Conservation (phyloP, 768 basidiomycete species). For the Hericium erinaceus region DNA sequence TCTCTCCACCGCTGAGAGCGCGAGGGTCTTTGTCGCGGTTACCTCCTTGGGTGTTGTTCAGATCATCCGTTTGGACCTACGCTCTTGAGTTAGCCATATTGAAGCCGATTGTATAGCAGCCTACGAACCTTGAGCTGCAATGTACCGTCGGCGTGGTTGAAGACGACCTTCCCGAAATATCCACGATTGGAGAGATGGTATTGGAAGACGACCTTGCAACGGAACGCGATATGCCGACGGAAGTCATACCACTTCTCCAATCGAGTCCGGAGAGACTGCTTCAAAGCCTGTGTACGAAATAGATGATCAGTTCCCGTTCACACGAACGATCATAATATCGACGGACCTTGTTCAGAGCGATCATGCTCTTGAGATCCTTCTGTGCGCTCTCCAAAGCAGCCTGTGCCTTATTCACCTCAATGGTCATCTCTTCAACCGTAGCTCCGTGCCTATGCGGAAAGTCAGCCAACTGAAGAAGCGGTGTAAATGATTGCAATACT, state of each 20-base stretch:
- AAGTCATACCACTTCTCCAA: constrained; percentile 78
- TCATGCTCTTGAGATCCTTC: constrained; percentile 54
- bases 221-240: constrained; percentile 79
- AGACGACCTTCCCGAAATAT: constrained; percentile 82
- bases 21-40: constrained; percentile 72
- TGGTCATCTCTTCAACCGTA: constrained; percentile 67
- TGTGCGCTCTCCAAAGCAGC: constrained; percentile 50
- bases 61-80: constrained; percentile 80
- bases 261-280: constrained; percentile 54
- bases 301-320: too few species aligned
- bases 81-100: background rate
- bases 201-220: constrained; percentile 76
- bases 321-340: background rate
- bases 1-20: constrained; percentile 88
- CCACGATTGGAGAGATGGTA: constrained; percentile 79
- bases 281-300: constrained; percentile 43
- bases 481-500: constrained; percentile 27
- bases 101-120: background rate
- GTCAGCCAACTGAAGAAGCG: constrained; percentile 3
- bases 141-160: constrained; percentile 64
- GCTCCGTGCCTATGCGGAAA: constrained; percentile 52
- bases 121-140: constrained; percentile 51
- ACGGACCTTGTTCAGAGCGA: constrained; percentile 53
- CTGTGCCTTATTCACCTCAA: constrained; percentile 58
- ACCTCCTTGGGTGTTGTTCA: constrained; percentile 46